Evolutionary conservation across 2,329 filamentous ascomycete species (phyloP).

Genomic region (Arthrobotrys pseudoclavata): DNA sequence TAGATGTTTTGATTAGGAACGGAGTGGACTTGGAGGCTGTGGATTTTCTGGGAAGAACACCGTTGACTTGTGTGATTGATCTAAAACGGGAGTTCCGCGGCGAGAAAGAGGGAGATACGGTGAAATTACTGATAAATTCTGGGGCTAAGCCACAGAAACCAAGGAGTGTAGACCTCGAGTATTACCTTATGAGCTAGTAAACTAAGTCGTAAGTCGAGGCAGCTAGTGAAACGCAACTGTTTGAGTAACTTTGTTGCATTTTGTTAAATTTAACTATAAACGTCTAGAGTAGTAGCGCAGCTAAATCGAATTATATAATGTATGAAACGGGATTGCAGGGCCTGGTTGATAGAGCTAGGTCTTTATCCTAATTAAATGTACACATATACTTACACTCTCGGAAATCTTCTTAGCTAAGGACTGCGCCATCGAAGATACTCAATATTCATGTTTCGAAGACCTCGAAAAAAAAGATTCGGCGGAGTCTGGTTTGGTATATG

Average conservation of each 20-base stretch:
- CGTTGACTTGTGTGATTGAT: slow-evolving; percentile 29
- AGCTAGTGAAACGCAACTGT: not conserved
- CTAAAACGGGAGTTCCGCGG: not conserved
- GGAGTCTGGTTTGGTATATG: too few relatives aligned
- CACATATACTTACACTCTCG: too few relatives aligned
- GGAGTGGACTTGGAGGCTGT: slow-evolving; percentile 29
- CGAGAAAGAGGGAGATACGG: not conserved
- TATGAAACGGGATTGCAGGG: too few relatives aligned
- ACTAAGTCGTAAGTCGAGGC: not conserved
- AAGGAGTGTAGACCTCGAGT: too few relatives aligned
- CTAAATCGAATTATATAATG: not conserved
- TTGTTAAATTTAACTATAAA: not conserved
- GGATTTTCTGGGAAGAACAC: slow-evolving; percentile 41
- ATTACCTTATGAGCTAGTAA: too few relatives aligned
- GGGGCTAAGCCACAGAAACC: slow-evolving; percentile 26
- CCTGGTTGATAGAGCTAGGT: too few relatives aligned
- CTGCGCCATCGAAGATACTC: too few relatives aligned
- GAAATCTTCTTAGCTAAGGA: too few relatives aligned
- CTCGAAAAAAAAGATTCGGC: too few relatives aligned
- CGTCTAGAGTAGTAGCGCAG: too few relatives aligned
- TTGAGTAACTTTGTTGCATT: not conserved
- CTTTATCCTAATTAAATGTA: too few relatives aligned
- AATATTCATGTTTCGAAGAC: too few relatives aligned
- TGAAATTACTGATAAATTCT: slow-evolving; percentile 21
- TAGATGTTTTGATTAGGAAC: slow-evolving; percentile 34